Conservation (phyloP, 257 asterid species). For the Solanum neorickii region DNA sequence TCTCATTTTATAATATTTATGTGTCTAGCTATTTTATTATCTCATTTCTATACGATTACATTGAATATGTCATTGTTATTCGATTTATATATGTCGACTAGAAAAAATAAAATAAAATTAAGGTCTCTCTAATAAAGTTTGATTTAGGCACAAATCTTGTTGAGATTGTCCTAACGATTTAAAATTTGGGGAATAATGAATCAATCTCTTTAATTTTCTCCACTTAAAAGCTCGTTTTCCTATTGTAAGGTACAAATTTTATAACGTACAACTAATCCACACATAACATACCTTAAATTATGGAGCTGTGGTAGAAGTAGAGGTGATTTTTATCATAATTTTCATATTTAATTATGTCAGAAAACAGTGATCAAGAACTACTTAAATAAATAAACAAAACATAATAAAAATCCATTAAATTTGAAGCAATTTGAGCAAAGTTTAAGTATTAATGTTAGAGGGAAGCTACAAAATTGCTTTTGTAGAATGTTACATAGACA, state of each 20-base stretch:
- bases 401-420: background rate
- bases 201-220: background rate
- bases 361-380: background rate
- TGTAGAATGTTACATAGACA: background rate
- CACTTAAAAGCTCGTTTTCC: background rate
- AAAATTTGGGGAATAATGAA: background rate
- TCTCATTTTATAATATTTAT: background rate
- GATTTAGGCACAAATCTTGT: background rate
- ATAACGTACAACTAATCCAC: background rate
- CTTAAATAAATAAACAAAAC: background rate
- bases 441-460: background rate
- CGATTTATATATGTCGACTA: too few relatives aligned
- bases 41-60: too few relatives aligned
- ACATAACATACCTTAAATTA: constrained; percentile 27
- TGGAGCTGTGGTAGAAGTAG: constrained; percentile 12
- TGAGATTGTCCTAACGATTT: background rate
- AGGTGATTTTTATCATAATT: constrained; percentile 15
- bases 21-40: fast-evolving
- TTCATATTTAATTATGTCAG: constrained; percentile 38
- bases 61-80: too few relatives aligned
- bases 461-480: background rate
- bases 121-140: background rate
- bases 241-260: background rate
- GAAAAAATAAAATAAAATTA: too few relatives aligned
- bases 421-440: background rate